phyloP scores from a whole-genome alignment of 1,139 yeast species.

The Suhomyces wounanorum region DNA sequence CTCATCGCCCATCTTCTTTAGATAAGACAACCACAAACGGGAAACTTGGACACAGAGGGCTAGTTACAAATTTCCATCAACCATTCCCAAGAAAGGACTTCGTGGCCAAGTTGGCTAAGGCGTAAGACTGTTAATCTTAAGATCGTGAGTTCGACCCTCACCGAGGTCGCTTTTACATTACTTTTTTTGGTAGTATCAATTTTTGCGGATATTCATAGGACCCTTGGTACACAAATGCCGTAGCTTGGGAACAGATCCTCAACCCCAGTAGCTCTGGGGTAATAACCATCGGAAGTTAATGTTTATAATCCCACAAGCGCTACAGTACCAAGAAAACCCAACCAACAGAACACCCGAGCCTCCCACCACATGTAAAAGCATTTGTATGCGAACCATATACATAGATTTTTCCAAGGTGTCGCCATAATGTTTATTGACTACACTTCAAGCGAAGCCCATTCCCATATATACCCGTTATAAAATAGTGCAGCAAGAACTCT shows the following conservation, averaged over 20 bases:
- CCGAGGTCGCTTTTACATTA: conserved; percentile 36
- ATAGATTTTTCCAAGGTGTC: no score
- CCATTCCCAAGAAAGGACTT: conserved; percentile 29
- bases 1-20: no score
- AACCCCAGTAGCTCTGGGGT: no score
- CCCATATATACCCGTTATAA: conserved; percentile 18
- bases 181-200: background rate
- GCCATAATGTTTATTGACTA: no score
- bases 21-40: no score
- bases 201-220: background rate
- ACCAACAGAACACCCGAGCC: no score
- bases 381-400: no score
- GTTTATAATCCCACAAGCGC: no score
- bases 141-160: conserved; percentile 50
- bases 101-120: conserved; percentile 62
- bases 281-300: no score
- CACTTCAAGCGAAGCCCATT: background rate
- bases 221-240: background rate
- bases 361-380: no score
- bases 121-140: conserved; percentile 56
- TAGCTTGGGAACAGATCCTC: background rate
- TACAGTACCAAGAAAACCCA: no score
- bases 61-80: background rate
- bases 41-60: background rate
- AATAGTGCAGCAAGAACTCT: conserved; percentile 38